Percentiles rank a stretch among this genome's conserved stretches.
These are phyloP conservation scores for Vigna angularis DNA, from an alignment of 306 rosid species.

Conservation along the genomic window DNA sequence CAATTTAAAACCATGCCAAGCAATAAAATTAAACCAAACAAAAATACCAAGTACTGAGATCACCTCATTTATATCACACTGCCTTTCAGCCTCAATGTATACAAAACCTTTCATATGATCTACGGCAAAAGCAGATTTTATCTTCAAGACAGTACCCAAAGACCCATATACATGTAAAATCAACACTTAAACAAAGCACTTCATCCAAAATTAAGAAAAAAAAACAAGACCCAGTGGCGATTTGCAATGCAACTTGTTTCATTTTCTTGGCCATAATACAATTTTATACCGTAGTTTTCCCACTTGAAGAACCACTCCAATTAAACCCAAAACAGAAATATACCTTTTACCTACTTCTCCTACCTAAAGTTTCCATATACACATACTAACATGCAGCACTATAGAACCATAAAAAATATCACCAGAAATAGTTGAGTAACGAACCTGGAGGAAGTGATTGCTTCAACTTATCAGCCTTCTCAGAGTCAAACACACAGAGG, in stretches of 20 bases:
- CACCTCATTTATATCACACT: slow-evolving; percentile 83
- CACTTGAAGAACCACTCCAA: slow-evolving; percentile 5
- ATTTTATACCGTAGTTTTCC: neutral
- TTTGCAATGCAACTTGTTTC: neutral
- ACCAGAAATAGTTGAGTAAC: slow-evolving; percentile 41
- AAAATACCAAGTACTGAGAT: slow-evolving; percentile 10
- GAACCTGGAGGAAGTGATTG: slow-evolving; percentile 97
- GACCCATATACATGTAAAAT: neutral
- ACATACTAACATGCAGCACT: neutral
- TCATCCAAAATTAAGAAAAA: neutral
- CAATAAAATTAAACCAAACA: slow-evolving; percentile 35
- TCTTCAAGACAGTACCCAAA: slow-evolving; percentile 75
- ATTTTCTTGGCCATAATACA: neutral
- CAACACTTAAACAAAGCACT: neutral
- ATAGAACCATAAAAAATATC: neutral
- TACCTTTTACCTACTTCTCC: slow-evolving; percentile 2
- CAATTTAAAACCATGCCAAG: neutral
- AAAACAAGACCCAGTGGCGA: neutral
- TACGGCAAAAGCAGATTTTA: slow-evolving; percentile 83
- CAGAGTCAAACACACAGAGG: slow-evolving; percentile 74
- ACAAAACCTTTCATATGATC: slow-evolving; percentile 88
- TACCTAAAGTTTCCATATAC: slow-evolving; percentile 1
- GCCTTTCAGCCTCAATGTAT: slow-evolving; percentile 85
- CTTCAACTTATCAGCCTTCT: slow-evolving; percentile 95
- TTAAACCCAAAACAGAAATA: slow-evolving; percentile 3